phyloP scores from a whole-genome alignment of 2,329 filamentous ascomycete species.

The Aurifilum marmelostoma region DNA sequence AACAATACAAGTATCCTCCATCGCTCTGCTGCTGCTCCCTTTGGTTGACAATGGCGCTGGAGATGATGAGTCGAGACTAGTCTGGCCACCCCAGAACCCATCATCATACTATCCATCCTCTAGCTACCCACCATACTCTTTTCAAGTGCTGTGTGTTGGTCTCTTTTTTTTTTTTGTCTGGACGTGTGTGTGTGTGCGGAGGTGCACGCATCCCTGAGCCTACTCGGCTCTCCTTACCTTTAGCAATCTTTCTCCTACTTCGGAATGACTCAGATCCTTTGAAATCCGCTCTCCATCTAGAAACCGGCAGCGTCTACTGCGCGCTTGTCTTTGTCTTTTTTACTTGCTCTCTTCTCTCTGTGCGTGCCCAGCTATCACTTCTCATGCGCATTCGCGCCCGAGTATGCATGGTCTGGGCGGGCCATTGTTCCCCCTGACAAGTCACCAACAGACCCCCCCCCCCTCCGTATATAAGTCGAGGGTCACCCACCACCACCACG shows the following conservation, averaged over 20 bases:
- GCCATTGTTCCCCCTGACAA: not conserved
- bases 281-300: slow-evolving; percentile 12
- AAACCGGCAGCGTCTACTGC: not conserved
- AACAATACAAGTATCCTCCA: too few relatives aligned
- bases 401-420: not conserved
- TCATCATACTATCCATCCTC: slow-evolving; percentile 1
- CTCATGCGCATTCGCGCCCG: slow-evolving; percentile 22
- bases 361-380: not conserved
- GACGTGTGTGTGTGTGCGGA: not conserved
- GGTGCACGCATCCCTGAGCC: not conserved
- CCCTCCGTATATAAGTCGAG: slow-evolving; percentile 14
- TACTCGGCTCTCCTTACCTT: slow-evolving; percentile 25
- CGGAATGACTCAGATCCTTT: slow-evolving; percentile 27
- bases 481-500: slow-evolving; percentile 11
- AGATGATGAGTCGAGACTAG: slow-evolving; percentile 1
- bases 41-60: slow-evolving; percentile 8
- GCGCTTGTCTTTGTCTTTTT: not conserved
- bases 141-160: not conserved
- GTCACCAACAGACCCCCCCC: too few relatives aligned
- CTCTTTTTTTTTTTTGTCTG: too few relatives aligned
- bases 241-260: slow-evolving; percentile 19
- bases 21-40: not conserved
- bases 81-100: not conserved
- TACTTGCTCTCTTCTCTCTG: not conserved
- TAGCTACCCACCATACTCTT: not conserved